These are phyloP conservation scores for Samsoniella hepiali DNA, from an alignment of 2,329 filamentous ascomycete genomes.

Conservation along the genomic window DNA sequence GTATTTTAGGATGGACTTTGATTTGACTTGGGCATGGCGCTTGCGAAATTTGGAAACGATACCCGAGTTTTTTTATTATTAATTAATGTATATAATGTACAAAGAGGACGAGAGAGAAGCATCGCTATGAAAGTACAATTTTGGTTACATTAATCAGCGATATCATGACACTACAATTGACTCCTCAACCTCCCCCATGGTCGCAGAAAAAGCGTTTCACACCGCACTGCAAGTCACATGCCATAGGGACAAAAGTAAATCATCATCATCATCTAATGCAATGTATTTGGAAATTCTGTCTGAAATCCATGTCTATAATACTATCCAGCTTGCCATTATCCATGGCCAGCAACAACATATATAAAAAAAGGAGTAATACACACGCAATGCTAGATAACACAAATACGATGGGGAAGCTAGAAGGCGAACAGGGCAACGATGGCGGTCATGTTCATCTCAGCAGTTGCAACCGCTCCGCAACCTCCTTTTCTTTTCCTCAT, in stretches of 20 bases:
- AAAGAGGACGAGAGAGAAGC: background rate
- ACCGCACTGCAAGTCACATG: too few species aligned
- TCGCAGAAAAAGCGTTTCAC: too few species aligned
- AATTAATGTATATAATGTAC: background rate
- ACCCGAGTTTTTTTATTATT: background rate
- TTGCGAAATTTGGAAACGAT: conserved; percentile 1
- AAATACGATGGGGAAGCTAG: background rate
- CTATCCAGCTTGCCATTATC: background rate
- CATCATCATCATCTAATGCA: background rate
- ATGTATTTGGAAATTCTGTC: background rate
- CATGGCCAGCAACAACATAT: background rate
- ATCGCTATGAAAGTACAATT: too few species aligned
- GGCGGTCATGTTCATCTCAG: background rate
- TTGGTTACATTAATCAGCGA: too few species aligned
- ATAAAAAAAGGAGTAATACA: background rate
- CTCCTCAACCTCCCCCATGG: too few species aligned
- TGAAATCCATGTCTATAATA: background rate
- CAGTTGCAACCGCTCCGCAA: background rate
- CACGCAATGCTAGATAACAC: conserved; percentile 4
- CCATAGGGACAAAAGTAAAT: too few species aligned
- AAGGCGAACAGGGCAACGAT: background rate
- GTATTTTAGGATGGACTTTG: background rate
- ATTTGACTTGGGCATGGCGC: conserved; percentile 7
- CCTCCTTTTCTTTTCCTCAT: background rate
- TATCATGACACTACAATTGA: too few species aligned